Percentiles rank a stretch among this genome's conserved stretches.
These are phyloP conservation scores for Didymella keratinophila DNA, from an alignment of 2,329 filamentous ascomycete species.

Conservation along the genomic window DNA sequence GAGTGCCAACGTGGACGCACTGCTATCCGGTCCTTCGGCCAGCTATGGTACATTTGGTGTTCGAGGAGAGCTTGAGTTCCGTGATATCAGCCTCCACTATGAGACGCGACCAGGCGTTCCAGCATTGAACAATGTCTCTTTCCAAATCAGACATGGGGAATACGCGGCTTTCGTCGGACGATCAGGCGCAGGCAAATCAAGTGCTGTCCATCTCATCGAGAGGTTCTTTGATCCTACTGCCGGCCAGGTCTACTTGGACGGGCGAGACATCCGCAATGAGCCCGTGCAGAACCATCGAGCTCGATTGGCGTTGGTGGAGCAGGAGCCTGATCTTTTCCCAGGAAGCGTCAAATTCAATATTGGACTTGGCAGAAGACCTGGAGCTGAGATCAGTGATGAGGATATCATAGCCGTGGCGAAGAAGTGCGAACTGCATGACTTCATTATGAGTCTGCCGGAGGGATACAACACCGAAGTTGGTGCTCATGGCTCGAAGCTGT, in stretches of 20 bases:
- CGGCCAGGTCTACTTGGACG: slow-evolving; percentile 53
- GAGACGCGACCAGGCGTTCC: slow-evolving; percentile 40
- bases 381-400: slow-evolving; percentile 31
- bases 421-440: slow-evolving; percentile 56
- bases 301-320: slow-evolving; percentile 53
- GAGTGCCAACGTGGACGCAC: slow-evolving; percentile 8
- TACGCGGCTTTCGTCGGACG: slow-evolving; percentile 55
- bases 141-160: slow-evolving; percentile 50
- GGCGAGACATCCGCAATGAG: slow-evolving; percentile 51
- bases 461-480: slow-evolving; percentile 58
- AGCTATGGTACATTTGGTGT: slow-evolving; percentile 31
- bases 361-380: slow-evolving; percentile 49
- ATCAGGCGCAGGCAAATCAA: slow-evolving; percentile 57
- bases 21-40: slow-evolving; percentile 26
- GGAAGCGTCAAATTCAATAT: slow-evolving; percentile 57
- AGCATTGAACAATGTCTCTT: slow-evolving; percentile 50
- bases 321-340: slow-evolving; percentile 57
- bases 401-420: slow-evolving; percentile 49
- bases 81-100: slow-evolving; percentile 45
- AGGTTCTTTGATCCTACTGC: slow-evolving; percentile 55
- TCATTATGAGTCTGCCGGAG: slow-evolving; percentile 57
- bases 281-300: slow-evolving; percentile 50
- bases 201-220: slow-evolving; percentile 56
- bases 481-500: slow-evolving; percentile 53
- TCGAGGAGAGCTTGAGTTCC: slow-evolving; percentile 45